Conservation (phyloP, 2,329 filamentous ascomycete species). For the Didymella lethalis region DNA sequence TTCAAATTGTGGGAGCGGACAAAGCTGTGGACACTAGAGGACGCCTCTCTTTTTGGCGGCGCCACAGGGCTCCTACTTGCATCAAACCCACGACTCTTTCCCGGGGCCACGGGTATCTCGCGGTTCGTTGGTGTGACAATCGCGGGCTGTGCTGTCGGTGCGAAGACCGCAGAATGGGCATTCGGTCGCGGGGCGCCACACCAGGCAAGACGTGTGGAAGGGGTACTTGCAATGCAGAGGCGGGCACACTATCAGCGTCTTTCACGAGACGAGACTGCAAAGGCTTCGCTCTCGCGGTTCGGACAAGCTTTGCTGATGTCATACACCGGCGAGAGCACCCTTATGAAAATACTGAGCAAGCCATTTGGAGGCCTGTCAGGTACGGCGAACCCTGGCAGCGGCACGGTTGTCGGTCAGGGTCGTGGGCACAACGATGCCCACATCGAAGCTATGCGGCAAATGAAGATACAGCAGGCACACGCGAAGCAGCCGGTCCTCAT, state of each 20-base stretch:
- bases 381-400: slow-evolving; percentile 2
- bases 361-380: slow-evolving; percentile 9
- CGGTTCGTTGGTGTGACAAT: slow-evolving; percentile 29
- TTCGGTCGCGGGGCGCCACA: slow-evolving; percentile 7
- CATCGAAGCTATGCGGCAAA: slow-evolving; percentile 1
- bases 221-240: slow-evolving; percentile 1
- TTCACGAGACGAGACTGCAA: slow-evolving; percentile 20
- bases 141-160: slow-evolving; percentile 27
- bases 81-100: slow-evolving; percentile 28
- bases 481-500: slow-evolving; percentile 20
- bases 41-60: slow-evolving; percentile 27
- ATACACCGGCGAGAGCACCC: slow-evolving; percentile 10
- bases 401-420: background rate
- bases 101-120: slow-evolving; percentile 26
- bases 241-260: slow-evolving; percentile 18
- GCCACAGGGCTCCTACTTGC: slow-evolving; percentile 25
- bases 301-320: slow-evolving; percentile 22
- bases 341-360: slow-evolving; percentile 10
- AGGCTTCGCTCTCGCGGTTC: slow-evolving; percentile 24
- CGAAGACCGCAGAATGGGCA: slow-evolving; percentile 11
- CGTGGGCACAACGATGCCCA: slow-evolving; percentile 1
- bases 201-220: slow-evolving; percentile 9
- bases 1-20: slow-evolving; percentile 34
- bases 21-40: slow-evolving; percentile 28
- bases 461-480: slow-evolving; percentile 14